A percentile compares a stretch with the other conserved stretches of the same genome.
Evolutionary conservation across 1,284 basidiomycete species (phyloP).

Genomic region (Lentinula novae-zelandiae): DNA sequence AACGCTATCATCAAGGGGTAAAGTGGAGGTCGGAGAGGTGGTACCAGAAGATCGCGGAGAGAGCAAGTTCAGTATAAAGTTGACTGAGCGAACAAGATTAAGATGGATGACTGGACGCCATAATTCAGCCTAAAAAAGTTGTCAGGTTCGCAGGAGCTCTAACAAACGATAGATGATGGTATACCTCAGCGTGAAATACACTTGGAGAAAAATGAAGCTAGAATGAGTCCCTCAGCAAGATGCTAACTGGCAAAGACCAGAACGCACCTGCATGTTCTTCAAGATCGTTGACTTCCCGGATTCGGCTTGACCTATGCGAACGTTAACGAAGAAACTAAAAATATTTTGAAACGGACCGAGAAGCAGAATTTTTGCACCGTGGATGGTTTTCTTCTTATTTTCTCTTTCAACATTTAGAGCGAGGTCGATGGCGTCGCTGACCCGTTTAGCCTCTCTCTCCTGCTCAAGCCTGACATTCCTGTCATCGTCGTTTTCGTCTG

Average conservation of each 20-base stretch:
- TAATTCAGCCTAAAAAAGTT: constrained; percentile 32
- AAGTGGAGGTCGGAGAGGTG: constrained; percentile 15
- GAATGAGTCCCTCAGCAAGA: constrained; percentile 25
- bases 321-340: not conserved
- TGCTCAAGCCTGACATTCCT: constrained; percentile 34
- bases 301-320: constrained; percentile 52
- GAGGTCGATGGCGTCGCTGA: constrained; percentile 53
- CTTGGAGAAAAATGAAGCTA: constrained; percentile 58
- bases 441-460: constrained; percentile 49
- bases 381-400: constrained; percentile 26
- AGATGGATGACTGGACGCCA: constrained; percentile 64
- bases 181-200: constrained; percentile 50
- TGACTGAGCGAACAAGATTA: constrained; percentile 59
- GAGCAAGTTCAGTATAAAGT: constrained; percentile 49
- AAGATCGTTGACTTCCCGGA: constrained; percentile 65
- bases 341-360: constrained; percentile 38
- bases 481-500: constrained; percentile 34
- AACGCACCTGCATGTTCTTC: constrained; percentile 62
- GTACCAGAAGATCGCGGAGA: constrained; percentile 16
- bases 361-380: constrained; percentile 46
- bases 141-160: not conserved
- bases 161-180: constrained; percentile 9
- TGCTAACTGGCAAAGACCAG: constrained; percentile 26
- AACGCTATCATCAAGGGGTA: constrained; percentile 30
- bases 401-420: constrained; percentile 43